Evolutionary conservation across 2,329 filamentous ascomycete species (phyloP), one percentile per base, ranked within the genome.

Genomic region (Chalara sp.): DNA sequence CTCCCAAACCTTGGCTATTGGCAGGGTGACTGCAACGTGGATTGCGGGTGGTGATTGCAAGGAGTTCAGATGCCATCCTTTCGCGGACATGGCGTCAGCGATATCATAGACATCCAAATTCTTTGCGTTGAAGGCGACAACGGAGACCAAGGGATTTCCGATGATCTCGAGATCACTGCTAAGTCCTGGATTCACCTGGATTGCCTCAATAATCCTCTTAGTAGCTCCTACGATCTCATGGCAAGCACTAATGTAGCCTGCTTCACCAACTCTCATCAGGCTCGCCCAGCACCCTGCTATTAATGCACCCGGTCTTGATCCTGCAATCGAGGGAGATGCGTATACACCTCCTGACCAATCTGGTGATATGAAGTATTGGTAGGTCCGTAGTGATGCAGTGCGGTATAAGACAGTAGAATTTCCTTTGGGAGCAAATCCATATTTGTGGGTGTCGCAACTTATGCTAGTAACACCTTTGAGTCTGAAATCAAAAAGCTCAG

Each of bases 311-410:
- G 93, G 92, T 1, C 93, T 83, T 1, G 89, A 95, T 5, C 93
- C 93, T 1, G 93, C 92, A 48, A 97, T 87, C 5, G 86, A 87
- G 0, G 93, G 93, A 1, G 88, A 95, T 40, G 90, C 93, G 68
- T 99, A 99, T 6, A 99, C 90, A 62, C 93, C 93, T 53, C 93
- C 93, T 7, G 87, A 84, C 93, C 93, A 99, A 70, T 95, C 88
- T 6, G 93, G 86, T 32, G 86, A 89, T 66, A 99, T 86, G 70
- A 96, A 99, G 76, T 99, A 99, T 70, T 99, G 93, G 70, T 96
- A 92, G 51, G 83, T 82, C 60, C 93, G 83, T 58, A 95, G 80
- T 44, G 80, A 73, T 33, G 84, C 79, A 44, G 83, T 87, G 61
- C 93, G 89, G 77, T 99, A 99, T 41, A 99, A 78, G 11, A 96